These are phyloP conservation scores for Cladorrhinum sp. DNA, from an alignment of 2,329 filamentous ascomycete species.

Conservation along the genomic window DNA sequence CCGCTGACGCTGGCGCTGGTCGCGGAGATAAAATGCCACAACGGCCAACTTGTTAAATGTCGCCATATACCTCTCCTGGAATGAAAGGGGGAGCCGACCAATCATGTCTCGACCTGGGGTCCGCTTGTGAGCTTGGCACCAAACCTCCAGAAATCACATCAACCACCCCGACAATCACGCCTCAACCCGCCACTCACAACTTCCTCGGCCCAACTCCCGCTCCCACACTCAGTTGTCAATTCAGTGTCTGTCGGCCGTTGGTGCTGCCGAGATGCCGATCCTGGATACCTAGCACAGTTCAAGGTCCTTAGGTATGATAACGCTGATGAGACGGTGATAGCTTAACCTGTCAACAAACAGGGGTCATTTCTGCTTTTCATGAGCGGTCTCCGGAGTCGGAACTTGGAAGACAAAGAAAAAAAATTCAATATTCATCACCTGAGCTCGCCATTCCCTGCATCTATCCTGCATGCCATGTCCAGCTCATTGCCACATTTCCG, in stretches of 20 bases:
- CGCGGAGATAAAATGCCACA: neutral
- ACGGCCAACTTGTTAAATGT: neutral
- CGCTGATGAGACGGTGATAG: neutral
- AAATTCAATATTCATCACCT: neutral
- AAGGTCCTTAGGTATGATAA: neutral
- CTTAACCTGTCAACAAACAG: neutral
- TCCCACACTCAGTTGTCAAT: neutral
- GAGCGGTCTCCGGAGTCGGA: neutral
- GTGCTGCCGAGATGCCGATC: neutral
- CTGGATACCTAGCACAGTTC: neutral
- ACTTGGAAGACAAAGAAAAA: neutral
- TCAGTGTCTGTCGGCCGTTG: neutral
- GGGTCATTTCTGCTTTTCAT: neutral
- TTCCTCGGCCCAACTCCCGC: neutral
- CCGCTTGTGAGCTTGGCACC: neutral
- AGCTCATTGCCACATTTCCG: neutral
- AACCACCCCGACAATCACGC: neutral
- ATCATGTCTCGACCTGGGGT: neutral
- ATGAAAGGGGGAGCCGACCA: neutral
- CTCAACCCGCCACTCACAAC: neutral
- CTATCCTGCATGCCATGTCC: neutral
- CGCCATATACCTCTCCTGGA: neutral
- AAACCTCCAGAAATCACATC: neutral
- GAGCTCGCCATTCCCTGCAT: neutral
- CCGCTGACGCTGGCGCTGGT: neutral